Conservation (phyloP, 768 basidiomycete genomes). For the Psilocybe azurescens region DNA sequence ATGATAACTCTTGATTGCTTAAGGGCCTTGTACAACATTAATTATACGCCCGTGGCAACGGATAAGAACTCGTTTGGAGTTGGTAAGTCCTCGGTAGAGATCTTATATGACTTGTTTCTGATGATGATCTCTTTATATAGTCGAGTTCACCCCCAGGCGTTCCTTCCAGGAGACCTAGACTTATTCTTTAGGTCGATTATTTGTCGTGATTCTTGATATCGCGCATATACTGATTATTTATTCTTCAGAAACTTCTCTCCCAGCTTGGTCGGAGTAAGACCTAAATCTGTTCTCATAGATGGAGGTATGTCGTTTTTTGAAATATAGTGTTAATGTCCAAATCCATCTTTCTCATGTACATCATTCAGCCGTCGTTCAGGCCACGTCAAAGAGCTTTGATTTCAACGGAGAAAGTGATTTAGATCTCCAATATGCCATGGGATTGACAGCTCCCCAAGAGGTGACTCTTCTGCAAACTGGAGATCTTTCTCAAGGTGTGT, state of each 20-base stretch:
- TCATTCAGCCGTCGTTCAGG: slow-evolving; percentile 48
- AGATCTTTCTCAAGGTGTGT: slow-evolving; percentile 42
- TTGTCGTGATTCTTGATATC: too few species aligned
- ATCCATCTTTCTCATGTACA: not conserved
- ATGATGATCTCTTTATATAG: slow-evolving; percentile 28
- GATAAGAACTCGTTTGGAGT: slow-evolving; percentile 45
- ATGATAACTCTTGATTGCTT: slow-evolving; percentile 45
- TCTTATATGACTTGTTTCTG: not conserved
- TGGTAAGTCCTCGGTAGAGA: slow-evolving; percentile 24
- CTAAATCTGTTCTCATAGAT: slow-evolving; percentile 39
- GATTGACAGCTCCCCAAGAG: slow-evolving; percentile 41
- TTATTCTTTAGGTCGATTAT: slow-evolving; percentile 40
- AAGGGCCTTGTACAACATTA: slow-evolving; percentile 43
- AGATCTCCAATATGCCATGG: slow-evolving; percentile 64
- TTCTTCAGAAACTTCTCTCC: slow-evolving; percentile 40
- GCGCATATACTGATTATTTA: not conserved
- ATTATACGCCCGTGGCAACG: slow-evolving; percentile 36
- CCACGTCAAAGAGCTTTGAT: slow-evolving; percentile 40
- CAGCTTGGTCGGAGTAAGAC: slow-evolving; percentile 38
- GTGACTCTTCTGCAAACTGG: slow-evolving; percentile 51
- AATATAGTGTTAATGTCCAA: not conserved
- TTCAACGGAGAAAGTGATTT: slow-evolving; percentile 62
- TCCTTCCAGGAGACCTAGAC: slow-evolving; percentile 47
- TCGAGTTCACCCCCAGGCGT: slow-evolving; percentile 58
- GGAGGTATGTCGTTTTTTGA: slow-evolving; percentile 30